Conservation (phyloP, 2,329 filamentous ascomycete species). For the Nemania serpens region DNA sequence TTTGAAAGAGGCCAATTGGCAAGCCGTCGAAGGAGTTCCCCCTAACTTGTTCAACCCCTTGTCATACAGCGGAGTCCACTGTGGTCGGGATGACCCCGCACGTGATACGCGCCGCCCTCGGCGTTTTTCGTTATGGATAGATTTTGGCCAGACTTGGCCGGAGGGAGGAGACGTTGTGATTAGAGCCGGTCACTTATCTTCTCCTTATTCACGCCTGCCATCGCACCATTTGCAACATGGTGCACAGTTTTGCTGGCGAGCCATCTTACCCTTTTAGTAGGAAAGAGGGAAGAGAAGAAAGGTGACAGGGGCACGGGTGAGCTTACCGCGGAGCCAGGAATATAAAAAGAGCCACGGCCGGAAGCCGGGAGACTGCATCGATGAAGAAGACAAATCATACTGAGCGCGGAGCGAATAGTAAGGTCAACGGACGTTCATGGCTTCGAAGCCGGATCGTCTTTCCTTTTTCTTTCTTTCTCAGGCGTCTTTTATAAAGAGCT, state of each 20-base stretch:
- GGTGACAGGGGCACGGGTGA: not conserved
- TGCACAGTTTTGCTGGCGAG: not conserved
- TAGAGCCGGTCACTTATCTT: conserved; percentile 18
- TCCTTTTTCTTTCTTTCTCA: conserved; percentile 3
- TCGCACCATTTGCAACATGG: not conserved
- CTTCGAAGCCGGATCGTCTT: conserved; percentile 17
- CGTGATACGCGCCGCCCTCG: conserved; percentile 2
- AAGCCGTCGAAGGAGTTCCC: conserved; percentile 3
- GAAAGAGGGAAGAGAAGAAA: not conserved
- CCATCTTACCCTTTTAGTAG: not conserved
- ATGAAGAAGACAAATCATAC: conserved; percentile 7
- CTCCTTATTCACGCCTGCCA: not conserved
- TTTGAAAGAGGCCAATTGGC: conserved; percentile 11
- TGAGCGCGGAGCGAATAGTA: conserved; percentile 15
- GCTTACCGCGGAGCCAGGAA: conserved; percentile 4
- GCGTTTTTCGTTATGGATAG: conserved; percentile 20
- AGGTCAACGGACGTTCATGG: conserved; percentile 17
- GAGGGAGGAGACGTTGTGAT: conserved; percentile 14
- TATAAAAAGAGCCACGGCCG: conserved; percentile 1
- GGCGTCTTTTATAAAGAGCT: conserved; percentile 33
- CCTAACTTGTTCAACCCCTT: not conserved
- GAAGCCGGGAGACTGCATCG: conserved; percentile 12
- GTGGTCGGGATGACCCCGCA: conserved; percentile 5
- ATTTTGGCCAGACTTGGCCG: conserved; percentile 13
- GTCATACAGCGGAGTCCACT: conserved; percentile 15